Conservation (phyloP, 2,329 filamentous ascomycete genomes). For the Alternaria solani region DNA sequence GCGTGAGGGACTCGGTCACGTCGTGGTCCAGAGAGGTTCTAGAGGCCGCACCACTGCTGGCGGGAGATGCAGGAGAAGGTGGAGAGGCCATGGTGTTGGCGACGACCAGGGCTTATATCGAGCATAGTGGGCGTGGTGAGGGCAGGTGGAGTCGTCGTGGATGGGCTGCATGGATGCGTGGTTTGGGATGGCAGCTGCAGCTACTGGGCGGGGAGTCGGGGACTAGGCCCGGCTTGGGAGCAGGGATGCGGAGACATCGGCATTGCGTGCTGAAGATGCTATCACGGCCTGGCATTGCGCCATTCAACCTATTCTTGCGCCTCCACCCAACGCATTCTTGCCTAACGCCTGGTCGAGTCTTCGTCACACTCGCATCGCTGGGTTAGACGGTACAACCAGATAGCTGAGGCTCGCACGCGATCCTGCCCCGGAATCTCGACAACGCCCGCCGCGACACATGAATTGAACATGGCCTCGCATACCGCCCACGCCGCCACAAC, state of each 20-base stretch:
- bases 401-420: constrained; percentile 32
- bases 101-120: neutral
- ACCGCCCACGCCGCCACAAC: constrained; percentile 23
- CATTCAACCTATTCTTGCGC: constrained; percentile 13
- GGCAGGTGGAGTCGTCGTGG: neutral
- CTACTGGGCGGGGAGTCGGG: neutral
- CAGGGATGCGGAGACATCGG: constrained; percentile 4
- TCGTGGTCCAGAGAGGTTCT: constrained; percentile 31
- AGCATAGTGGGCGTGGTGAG: neutral
- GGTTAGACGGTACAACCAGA: constrained; percentile 14
- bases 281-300: constrained; percentile 20
- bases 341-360: constrained; percentile 8
- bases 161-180: neutral
- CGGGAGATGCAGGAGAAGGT: constrained; percentile 52
- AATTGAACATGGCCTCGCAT: constrained; percentile 39
- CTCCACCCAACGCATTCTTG: constrained; percentile 11
- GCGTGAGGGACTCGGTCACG: constrained; percentile 53
- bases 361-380: constrained; percentile 1
- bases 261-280: constrained; percentile 28
- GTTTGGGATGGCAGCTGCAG: neutral
- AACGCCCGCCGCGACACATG: constrained; percentile 27
- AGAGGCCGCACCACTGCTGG: constrained; percentile 49
- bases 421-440: constrained; percentile 27
- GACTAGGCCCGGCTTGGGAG: neutral
- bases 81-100: constrained; percentile 47